Evolutionary conservation across 441 rosid species (phyloP), one percentile per base, ranked within the genome.

Genomic region (Viola pubescens): DNA sequence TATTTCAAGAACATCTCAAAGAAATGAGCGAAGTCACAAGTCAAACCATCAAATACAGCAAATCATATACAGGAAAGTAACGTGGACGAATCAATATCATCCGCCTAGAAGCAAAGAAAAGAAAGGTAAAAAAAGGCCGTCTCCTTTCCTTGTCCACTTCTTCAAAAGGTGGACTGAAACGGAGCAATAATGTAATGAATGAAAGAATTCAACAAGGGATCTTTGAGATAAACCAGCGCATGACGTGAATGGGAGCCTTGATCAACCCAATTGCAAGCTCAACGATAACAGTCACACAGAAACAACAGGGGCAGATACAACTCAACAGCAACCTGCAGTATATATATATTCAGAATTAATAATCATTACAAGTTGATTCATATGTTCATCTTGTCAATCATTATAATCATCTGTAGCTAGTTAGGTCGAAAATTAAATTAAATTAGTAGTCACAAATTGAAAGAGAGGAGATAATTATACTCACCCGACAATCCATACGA

Each of bases 401-500:
- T 42, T 42, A 9, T 42, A 42, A 42, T 42, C 26, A 19, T 43
- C 9, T 43, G 6, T 7, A 42, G 45, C 4, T 42, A 42, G 7
- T 42, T 43, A 19, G 26, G 26, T 0, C 26, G 26, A 19, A 19
- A 19, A 19, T 19, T 19, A 19, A 19, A 19, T 19, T 19, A 19
- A 19, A 19, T 19, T 19, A 19, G 26, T 19, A 19, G 26, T 19
- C 26, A 19, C 46, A 43, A 5, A 43, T 43, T 43, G 2, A 43
- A 43, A 43, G 9, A 43, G 46, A 43, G 7, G 46, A 5, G 59
- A 57, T n/a, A 14, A 39, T 7, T 4, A 49, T 38, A 73, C 84
- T 51, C 26, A 90, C 96, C 96, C 98, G 58, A 84, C 72, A 59
- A 91, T 86, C 98, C 98, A 91, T 16, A 88, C 61, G 0, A 83